A percentile compares a stretch with the other conserved stretches of the same genome.
These are phyloP conservation scores for Austroboletus niveus DNA, from an alignment of 1,284 basidiomycete species.

Conservation along the genomic window DNA sequence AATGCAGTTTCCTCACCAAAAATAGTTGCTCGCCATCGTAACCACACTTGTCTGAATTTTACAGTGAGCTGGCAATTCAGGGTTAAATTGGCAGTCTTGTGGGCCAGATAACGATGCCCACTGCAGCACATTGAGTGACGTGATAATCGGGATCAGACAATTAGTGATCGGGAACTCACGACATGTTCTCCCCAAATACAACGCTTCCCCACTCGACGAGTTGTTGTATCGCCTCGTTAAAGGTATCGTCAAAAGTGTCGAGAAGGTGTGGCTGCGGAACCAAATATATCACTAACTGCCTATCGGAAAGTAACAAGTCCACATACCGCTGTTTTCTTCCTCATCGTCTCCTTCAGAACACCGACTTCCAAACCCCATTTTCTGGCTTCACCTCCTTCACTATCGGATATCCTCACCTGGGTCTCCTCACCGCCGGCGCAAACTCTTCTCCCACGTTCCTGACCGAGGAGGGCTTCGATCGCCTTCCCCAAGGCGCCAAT, in stretches of 20 bases:
- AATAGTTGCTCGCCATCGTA: constrained; percentile 67
- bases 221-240: constrained; percentile 81
- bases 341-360: constrained; percentile 53
- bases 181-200: constrained; percentile 66
- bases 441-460: constrained; percentile 66
- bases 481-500: constrained; percentile 78
- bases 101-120: constrained; percentile 74
- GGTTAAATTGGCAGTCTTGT: constrained; percentile 70
- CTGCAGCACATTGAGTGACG: constrained; percentile 40
- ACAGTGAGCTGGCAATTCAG: constrained; percentile 72
- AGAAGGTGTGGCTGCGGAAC: constrained; percentile 48
- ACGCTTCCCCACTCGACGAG: constrained; percentile 79
- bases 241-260: constrained; percentile 65
- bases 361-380: constrained; percentile 71
- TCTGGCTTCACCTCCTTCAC: constrained; percentile 66
- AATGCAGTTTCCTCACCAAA: constrained; percentile 49
- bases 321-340: constrained; percentile 54
- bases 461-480: constrained; percentile 68
- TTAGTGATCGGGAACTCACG: constrained; percentile 50
- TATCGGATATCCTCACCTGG: constrained; percentile 33
- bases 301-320: constrained; percentile 6
- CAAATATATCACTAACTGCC: constrained; percentile 16
- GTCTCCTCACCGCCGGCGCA: constrained; percentile 55
- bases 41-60: constrained; percentile 64
- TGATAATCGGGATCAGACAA: constrained; percentile 22